Percentiles rank a stretch among this genome's conserved stretches.
phyloP scores from a whole-genome alignment of 345 rosid species.

The Firmiana major region DNA sequence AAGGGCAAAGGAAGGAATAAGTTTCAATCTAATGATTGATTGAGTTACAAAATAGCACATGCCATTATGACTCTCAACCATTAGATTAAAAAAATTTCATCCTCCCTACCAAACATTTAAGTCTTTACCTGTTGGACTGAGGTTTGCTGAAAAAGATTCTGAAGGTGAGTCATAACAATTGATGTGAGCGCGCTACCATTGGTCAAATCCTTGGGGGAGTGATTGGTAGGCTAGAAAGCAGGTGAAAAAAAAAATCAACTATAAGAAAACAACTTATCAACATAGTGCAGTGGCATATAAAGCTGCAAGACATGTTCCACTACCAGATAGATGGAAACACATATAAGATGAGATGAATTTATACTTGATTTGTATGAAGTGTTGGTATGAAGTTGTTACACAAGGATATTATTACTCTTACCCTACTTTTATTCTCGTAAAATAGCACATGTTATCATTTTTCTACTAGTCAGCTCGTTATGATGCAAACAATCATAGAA shows the following conservation, averaged over 20 bases:
- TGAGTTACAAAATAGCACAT: neutral
- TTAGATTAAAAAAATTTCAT: neutral
- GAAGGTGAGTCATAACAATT: slow-evolving; percentile 71
- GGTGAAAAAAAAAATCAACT: neutral
- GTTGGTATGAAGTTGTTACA: neutral
- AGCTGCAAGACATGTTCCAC: slow-evolving; percentile 2
- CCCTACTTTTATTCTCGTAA: neutral
- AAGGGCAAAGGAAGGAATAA: no score
- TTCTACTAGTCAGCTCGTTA: neutral
- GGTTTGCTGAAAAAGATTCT: slow-evolving; percentile 84
- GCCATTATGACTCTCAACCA: neutral
- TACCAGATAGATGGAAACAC: neutral
- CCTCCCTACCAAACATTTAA: neutral
- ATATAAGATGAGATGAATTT: neutral
- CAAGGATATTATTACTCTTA: neutral
- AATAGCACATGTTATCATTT: neutral
- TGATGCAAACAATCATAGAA: neutral
- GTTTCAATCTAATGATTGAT: neutral
- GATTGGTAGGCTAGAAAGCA: slow-evolving; percentile 53
- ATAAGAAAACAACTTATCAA: neutral
- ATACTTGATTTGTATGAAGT: neutral
- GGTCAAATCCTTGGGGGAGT: slow-evolving; percentile 50
- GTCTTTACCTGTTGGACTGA: slow-evolving; percentile 73
- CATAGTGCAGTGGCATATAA: neutral
- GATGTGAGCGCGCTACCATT: slow-evolving; percentile 36